Conservation (phyloP, 1,284 basidiomycete species). For the Sanghuangporus baumii region DNA sequence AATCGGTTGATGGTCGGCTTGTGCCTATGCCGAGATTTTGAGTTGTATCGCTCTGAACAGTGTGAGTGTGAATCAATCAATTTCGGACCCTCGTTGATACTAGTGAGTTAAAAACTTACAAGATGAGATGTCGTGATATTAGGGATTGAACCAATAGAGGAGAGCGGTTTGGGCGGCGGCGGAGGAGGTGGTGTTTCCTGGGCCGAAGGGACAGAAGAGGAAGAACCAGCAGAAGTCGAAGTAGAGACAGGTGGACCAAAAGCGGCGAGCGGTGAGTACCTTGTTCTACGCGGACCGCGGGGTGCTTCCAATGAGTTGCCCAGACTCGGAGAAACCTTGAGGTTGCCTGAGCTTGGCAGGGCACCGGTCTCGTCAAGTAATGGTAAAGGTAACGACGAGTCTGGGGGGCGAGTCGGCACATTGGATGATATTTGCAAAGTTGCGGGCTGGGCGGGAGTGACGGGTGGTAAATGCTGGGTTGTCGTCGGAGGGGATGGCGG, state of each 20-base stretch:
- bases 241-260: conserved; percentile 4
- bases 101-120: background rate
- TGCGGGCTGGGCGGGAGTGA: background rate
- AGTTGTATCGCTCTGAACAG: background rate
- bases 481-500: background rate
- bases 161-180: background rate
- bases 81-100: background rate
- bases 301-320: conserved; percentile 14
- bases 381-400: background rate
- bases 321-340: background rate
- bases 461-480: background rate
- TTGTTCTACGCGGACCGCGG: background rate
- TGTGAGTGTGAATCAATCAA: background rate
- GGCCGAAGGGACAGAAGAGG: background rate
- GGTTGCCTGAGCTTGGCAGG: background rate
- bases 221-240: background rate
- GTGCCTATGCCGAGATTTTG: background rate
- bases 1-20: background rate
- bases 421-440: background rate
- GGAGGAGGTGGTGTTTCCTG: background rate
- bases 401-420: background rate
- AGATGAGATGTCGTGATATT: background rate
- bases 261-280: conserved; percentile 18
- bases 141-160: background rate
- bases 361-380: conserved; percentile 2